Conservation (phyloP, 2,329 filamentous ascomycete genomes). For the Colletotrichum lupini region DNA sequence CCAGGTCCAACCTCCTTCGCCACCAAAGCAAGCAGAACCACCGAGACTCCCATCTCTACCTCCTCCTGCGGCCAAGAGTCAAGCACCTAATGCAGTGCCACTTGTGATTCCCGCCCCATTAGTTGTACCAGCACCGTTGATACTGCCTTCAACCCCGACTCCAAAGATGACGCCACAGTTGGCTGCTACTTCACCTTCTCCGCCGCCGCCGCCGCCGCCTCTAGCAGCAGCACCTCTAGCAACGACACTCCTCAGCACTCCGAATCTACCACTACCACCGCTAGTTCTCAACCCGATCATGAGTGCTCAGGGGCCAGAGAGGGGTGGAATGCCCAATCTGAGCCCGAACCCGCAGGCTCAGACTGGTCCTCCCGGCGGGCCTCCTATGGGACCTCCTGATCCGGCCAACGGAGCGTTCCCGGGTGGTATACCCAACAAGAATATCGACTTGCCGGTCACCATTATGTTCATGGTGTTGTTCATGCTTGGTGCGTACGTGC, state of each 20-base stretch:
- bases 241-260: neutral
- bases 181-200: slow-evolving; percentile 13
- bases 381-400: slow-evolving; percentile 22
- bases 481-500: slow-evolving; percentile 38
- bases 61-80: neutral
- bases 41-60: neutral
- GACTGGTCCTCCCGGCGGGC: neutral
- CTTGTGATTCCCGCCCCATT: neutral
- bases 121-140: neutral
- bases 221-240: neutral
- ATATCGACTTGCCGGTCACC: slow-evolving; percentile 39
- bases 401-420: slow-evolving; percentile 25
- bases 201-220: neutral
- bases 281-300: slow-evolving; percentile 2
- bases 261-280: neutral
- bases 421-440: slow-evolving; percentile 33
- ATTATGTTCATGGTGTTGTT: slow-evolving; percentile 41
- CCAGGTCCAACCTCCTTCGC: neutral
- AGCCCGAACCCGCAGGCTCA: slow-evolving; percentile 7
- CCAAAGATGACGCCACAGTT: neutral
- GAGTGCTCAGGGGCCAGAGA: neutral
- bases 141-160: neutral
- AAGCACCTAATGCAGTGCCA: neutral
- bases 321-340: neutral
- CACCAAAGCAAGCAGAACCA: neutral